Evolutionary conservation across 176 grass and related monocot species (phyloP).

Genomic region (Elymus sibiricus): DNA sequence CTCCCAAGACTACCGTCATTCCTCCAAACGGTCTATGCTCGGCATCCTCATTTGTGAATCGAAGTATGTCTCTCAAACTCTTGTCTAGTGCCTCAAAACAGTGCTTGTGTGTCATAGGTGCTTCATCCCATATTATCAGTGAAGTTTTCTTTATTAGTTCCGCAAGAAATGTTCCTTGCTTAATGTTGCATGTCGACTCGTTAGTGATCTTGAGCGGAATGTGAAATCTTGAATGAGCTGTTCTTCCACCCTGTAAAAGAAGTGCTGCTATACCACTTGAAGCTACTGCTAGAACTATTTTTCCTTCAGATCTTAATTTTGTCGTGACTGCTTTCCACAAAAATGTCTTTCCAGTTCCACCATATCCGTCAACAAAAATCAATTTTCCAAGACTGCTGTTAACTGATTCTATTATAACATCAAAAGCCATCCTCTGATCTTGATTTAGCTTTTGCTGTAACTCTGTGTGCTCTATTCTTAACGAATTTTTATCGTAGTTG

Average conservation of each 20-base stretch:
- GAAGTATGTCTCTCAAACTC: no score
- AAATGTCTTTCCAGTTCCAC: not conserved
- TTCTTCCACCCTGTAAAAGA: not conserved
- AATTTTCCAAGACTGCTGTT: not conserved
- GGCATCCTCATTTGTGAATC: no score
- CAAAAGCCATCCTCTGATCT: not conserved
- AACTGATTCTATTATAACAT: not conserved
- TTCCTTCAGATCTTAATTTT: not conserved
- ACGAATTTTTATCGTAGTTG: not conserved
- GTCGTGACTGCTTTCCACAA: conserved; percentile 11
- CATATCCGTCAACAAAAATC: conserved; percentile 7
- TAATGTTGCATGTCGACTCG: not conserved
- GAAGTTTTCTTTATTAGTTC: no score
- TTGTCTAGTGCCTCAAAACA: no score
- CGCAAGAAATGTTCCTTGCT: no score
- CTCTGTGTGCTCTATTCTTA: not conserved
- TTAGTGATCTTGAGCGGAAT: not conserved
- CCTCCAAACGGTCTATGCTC: no score
- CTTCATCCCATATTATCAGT: no score
- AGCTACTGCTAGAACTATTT: not conserved
- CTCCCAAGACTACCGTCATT: no score
- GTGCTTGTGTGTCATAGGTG: no score
- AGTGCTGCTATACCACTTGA: not conserved
- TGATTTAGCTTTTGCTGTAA: not conserved
- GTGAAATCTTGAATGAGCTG: not conserved